These are phyloP conservation scores for Geoglossum cookeanum DNA, from an alignment of 2,329 filamentous ascomycete species.

Conservation along the genomic window DNA sequence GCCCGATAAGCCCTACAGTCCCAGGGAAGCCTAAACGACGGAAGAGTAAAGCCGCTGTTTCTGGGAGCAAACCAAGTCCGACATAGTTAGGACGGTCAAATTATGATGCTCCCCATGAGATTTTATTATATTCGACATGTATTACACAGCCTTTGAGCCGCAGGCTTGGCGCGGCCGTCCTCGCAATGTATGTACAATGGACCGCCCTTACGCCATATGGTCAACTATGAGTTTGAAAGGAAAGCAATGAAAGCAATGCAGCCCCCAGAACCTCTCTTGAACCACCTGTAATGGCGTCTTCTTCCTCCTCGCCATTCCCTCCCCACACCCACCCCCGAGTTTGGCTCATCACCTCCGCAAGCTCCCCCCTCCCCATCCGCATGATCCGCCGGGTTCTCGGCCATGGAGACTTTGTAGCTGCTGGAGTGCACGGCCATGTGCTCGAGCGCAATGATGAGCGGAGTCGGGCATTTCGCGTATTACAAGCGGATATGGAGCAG, in stretches of 20 bases:
- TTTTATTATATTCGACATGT: not conserved
- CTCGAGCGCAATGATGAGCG: conserved; percentile 50
- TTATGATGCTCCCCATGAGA: not conserved
- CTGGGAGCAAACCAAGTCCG: not conserved
- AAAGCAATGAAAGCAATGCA: not conserved
- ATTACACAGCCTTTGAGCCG: not conserved
- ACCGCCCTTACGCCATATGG: no score
- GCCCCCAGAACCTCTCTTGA: not conserved
- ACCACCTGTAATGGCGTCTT: not conserved
- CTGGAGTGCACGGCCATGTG: conserved; percentile 41
- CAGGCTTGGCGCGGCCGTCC: not conserved
- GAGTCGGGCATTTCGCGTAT: conserved; percentile 59
- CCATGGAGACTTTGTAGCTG: conserved; percentile 83
- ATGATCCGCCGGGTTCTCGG: conserved; percentile 63
- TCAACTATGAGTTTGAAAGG: not conserved
- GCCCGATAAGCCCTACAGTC: not conserved
- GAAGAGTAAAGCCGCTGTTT: not conserved
- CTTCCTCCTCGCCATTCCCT: conserved; percentile 31
- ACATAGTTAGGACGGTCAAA: not conserved
- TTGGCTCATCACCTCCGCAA: conserved; percentile 79
- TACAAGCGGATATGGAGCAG: conserved; percentile 42
- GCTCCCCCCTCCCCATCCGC: conserved; percentile 68
- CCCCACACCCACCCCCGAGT: conserved; percentile 53
- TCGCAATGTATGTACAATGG: not conserved
- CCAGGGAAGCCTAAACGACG: not conserved